A percentile compares a stretch with the other conserved stretches of the same genome.
phyloP scores from a whole-genome alignment of 768 basidiomycete species.

The Floccularia luteovirens region DNA sequence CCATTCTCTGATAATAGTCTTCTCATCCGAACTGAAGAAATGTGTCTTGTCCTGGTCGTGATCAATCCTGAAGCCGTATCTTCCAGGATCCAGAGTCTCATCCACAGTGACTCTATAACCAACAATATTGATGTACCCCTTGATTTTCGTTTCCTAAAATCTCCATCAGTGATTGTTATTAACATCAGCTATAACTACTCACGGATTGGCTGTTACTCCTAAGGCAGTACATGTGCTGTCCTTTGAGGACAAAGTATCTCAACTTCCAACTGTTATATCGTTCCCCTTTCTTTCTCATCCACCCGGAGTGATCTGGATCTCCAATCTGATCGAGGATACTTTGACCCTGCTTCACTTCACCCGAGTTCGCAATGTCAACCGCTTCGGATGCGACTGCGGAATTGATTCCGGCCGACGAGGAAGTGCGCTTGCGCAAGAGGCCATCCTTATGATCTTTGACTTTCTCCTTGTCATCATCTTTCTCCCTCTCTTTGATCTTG shows the following conservation, averaged over 20 bases:
- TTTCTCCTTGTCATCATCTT: slow-evolving; percentile 18
- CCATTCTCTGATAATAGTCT: slow-evolving; percentile 84
- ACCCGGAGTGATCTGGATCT: slow-evolving; percentile 81
- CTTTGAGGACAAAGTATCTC: slow-evolving; percentile 90
- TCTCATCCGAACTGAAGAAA: slow-evolving; percentile 89
- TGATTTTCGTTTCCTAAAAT: slow-evolving; percentile 82
- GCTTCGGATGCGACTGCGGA: slow-evolving; percentile 7
- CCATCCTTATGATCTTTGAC: slow-evolving; percentile 8
- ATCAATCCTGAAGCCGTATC: slow-evolving; percentile 92
- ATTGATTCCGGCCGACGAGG: slow-evolving; percentile 17
- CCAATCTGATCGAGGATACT: slow-evolving; percentile 90
- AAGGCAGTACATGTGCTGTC: slow-evolving; percentile 83
- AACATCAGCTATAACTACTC: slow-evolving; percentile 19
- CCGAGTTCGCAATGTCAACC: slow-evolving; percentile 5
- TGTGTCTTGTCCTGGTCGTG: slow-evolving; percentile 85
- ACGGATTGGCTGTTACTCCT: slow-evolving; percentile 62
- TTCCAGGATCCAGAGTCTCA: slow-evolving; percentile 85
- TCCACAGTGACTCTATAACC: slow-evolving; percentile 94
- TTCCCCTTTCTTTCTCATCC: slow-evolving; percentile 95
- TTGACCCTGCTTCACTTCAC: slow-evolving; percentile 43
- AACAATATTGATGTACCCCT: slow-evolving; percentile 88
- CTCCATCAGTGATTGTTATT: slow-evolving; percentile 1
- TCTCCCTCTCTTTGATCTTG: slow-evolving; percentile 5
- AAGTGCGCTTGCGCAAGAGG: slow-evolving; percentile 51
- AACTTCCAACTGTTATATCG: slow-evolving; percentile 90